Base-by-base conservation (phyloP, 2,329 filamentous ascomycete species). In the Xylariaceae sp. region DNA sequence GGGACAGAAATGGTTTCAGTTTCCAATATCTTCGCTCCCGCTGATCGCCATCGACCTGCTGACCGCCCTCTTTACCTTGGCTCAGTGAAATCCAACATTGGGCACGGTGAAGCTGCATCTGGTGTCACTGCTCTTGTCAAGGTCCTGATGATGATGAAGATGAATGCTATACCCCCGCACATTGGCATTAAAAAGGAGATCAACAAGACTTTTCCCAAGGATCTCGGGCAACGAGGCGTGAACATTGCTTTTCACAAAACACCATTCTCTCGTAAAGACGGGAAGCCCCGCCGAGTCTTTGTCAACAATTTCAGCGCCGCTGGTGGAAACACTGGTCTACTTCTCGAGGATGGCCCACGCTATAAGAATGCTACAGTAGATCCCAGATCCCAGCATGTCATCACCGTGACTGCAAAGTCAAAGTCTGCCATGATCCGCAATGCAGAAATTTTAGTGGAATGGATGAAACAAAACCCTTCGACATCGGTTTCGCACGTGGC, bases 1-100 rank as follows among this genome's bases (percentile, higher is more conserved):
- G 85, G 84, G 6, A 87, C 84, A 3, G 91, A 96, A 69, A 91
- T 92, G 86, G 76, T 83, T 1, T 90, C 86, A 0, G 87, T 95
- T 47, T 83, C 84, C 2, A 71, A 75, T 47, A 72, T 77, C 5
- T 80, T 77, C 59, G 77, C 77, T 0, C 76, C 78, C 4, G 72
- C 73, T 0, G 67, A 74, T 30, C 72, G 73, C 19, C 74, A 78
- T 60, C 72, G 76, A 30, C 69, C 76, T 1, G 67, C 68, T 0
- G 71, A 80, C 49, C 70, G 77, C n/a, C 79, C 82, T 0, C 72
- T 88, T 1, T 79, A 80, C 60, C 71, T 87, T 0, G 85, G 86
- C 4, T 76, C 84, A 0, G 76, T 83, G 4, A 88, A 88, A 62
- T 76, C 81, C 2, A 87, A 86, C 43, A 71, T 87, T 1, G 84